Conservation (phyloP, 78 protist species). For the Emiliania huxleyi region DNA sequence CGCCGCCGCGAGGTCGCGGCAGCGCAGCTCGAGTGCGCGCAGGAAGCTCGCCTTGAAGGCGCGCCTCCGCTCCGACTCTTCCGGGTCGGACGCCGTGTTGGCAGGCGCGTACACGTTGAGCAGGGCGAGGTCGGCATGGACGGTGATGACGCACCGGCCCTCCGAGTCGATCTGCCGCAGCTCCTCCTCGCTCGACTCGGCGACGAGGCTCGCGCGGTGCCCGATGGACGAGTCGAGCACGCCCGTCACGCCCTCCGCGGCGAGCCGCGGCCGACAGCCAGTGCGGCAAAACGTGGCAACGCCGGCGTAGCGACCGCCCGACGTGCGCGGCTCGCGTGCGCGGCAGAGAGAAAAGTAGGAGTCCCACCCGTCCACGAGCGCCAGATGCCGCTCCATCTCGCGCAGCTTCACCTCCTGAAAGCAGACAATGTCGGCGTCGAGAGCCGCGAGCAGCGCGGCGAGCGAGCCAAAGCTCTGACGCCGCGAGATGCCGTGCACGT, state of each 20-base stretch:
- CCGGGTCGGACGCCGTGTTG: too few relatives aligned
- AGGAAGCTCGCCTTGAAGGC: background rate
- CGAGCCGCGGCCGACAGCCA: too few relatives aligned
- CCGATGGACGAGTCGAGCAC: too few relatives aligned
- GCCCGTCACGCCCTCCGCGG: too few relatives aligned
- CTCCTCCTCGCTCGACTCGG: background rate
- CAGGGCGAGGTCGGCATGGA: background rate
- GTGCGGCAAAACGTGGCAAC: background rate
- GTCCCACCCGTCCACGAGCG: background rate
- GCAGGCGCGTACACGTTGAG: background rate
- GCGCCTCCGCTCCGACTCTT: background rate
- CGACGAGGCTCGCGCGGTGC: too few relatives aligned
- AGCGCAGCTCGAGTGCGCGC: background rate
- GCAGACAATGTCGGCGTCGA: background rate
- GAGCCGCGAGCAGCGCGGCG: background rate
- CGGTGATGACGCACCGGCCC: background rate
- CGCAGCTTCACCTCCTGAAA: background rate
- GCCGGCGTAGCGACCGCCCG: background rate
- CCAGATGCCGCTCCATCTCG: background rate
- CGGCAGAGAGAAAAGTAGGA: background rate
- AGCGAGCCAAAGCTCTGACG: background rate
- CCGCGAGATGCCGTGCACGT: background rate
- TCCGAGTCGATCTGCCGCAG: background rate
- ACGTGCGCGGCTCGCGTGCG: background rate
- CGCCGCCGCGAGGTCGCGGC: background rate